Conservation (phyloP, 2,329 filamentous ascomycete species). For the Chaetomium strumarium region DNA sequence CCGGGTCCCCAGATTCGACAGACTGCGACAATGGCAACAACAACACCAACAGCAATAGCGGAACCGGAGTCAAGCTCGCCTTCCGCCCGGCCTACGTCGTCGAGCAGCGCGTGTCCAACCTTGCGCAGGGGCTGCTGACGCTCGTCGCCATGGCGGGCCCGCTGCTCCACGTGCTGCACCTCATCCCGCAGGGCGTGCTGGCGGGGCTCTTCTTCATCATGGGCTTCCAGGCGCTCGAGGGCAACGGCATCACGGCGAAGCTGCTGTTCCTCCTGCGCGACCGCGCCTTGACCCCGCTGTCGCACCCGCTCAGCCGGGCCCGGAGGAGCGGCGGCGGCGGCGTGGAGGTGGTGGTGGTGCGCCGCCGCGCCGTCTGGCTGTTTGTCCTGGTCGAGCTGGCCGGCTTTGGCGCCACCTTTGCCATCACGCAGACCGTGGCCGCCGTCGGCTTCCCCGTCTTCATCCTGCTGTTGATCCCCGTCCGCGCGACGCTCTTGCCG, state of each 20-base stretch:
- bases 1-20: neutral
- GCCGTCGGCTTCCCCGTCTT: constrained; percentile 76
- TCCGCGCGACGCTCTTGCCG: constrained; percentile 59
- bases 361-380: constrained; percentile 61
- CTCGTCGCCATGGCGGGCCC: constrained; percentile 74
- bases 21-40: neutral
- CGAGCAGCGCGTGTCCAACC: constrained; percentile 73
- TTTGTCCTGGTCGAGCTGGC: constrained; percentile 65
- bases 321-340: too few species aligned
- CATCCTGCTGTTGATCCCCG: constrained; percentile 63
- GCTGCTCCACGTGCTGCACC: constrained; percentile 64
- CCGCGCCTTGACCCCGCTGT: constrained; percentile 50
- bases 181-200: constrained; percentile 73
- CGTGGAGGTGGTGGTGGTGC: too few species aligned
- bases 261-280: constrained; percentile 65
- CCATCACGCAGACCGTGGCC: constrained; percentile 74
- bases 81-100: constrained; percentile 57
- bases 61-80: constrained; percentile 44
- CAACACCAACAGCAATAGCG: constrained; percentile 37
- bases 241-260: constrained; percentile 72
- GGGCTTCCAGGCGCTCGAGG: constrained; percentile 71
- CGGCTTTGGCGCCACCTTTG: constrained; percentile 72
- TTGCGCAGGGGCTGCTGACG: constrained; percentile 70
- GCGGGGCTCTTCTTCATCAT: constrained; percentile 81
- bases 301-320: constrained; percentile 49